phyloP scores from a whole-genome alignment of 2,329 filamentous ascomycete species.

The Penicillium sp. region DNA sequence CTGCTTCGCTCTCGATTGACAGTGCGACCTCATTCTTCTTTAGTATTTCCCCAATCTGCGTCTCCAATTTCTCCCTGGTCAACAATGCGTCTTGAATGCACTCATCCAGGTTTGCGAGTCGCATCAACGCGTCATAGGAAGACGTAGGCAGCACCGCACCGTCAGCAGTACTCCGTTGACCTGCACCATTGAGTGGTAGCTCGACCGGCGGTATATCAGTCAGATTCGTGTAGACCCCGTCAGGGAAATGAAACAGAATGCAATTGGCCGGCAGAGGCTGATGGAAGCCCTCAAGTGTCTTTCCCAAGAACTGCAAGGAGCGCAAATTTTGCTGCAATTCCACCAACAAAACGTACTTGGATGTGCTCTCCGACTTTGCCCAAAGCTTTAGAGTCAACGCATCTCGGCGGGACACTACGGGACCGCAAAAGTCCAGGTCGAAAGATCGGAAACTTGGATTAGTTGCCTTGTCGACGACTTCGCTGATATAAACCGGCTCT shows the following conservation, averaged over 20 bases:
- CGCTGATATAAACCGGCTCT: constrained; percentile 88
- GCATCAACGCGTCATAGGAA: constrained; percentile 86
- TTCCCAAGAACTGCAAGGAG: constrained; percentile 77
- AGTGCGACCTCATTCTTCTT: constrained; percentile 41
- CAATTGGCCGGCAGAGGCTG: constrained; percentile 79
- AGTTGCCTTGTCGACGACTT: constrained; percentile 76
- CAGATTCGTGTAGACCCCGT: constrained; percentile 81
- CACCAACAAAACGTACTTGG: constrained; percentile 66
- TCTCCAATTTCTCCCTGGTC: constrained; percentile 72
- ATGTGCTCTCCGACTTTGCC: constrained; percentile 62
- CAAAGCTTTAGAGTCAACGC: constrained; percentile 72
- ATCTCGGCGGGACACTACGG: constrained; percentile 67
- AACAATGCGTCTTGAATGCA: constrained; percentile 87
- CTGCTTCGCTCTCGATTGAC: constrained; percentile 38
- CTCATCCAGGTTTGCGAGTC: constrained; percentile 82
- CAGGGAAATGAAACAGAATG: constrained; percentile 79
- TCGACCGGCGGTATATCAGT: constrained; percentile 63
- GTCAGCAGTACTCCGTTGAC: constrained; percentile 45
- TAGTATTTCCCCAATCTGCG: constrained; percentile 70
- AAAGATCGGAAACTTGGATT: constrained; percentile 91
- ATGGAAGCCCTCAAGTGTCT: constrained; percentile 63
- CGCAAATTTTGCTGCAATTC: constrained; percentile 73
- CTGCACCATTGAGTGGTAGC: constrained; percentile 18
- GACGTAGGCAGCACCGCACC: constrained; percentile 65
- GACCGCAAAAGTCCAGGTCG: constrained; percentile 67